Evolutionary conservation across 192 early-diverging fungal genomes (phyloP).

Genomic region (Funneliformis geosporum): DNA sequence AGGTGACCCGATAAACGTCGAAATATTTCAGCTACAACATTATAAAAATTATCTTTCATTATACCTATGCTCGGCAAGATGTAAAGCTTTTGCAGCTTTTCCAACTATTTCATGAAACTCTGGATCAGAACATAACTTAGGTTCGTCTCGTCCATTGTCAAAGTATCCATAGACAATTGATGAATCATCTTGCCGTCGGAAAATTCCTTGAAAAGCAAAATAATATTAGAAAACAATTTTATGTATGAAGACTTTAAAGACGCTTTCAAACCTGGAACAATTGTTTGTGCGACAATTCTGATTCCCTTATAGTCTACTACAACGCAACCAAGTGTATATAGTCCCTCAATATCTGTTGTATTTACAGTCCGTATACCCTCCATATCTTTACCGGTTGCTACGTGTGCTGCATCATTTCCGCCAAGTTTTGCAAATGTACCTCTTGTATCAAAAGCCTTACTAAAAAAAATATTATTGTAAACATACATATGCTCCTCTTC

Average conservation of each 20-base stretch:
- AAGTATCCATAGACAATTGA: constrained; percentile 90
- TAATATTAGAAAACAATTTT: constrained; percentile 41
- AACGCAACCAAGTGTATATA: constrained; percentile 87
- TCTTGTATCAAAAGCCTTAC: constrained; percentile 83
- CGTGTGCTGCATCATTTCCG: constrained; percentile 88
- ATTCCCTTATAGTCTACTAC: constrained; percentile 92
- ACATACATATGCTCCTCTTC: constrained; percentile 84
- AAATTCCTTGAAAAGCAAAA: constrained; percentile 81
- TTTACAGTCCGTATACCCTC: constrained; percentile 81
- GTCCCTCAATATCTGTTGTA: constrained; percentile 72
- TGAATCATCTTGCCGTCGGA: constrained; percentile 70
- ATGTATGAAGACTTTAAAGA: background rate
- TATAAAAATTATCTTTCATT: background rate
- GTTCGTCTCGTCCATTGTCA: constrained; percentile 66
- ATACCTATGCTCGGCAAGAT: constrained; percentile 71
- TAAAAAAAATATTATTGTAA: constrained; percentile 97
- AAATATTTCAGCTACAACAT: background rate
- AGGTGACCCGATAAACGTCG: no score
- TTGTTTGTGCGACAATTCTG: constrained; percentile 89
- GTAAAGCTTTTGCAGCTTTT: constrained; percentile 75
- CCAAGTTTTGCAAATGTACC: constrained; percentile 82
- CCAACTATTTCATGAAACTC: constrained; percentile 76
- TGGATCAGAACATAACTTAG: constrained; percentile 64
- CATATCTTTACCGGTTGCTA: constrained; percentile 92
- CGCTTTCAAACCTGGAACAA: constrained; percentile 75